phyloP scores from a whole-genome alignment of 345 rosid species.

The Camelina sativa region DNA sequence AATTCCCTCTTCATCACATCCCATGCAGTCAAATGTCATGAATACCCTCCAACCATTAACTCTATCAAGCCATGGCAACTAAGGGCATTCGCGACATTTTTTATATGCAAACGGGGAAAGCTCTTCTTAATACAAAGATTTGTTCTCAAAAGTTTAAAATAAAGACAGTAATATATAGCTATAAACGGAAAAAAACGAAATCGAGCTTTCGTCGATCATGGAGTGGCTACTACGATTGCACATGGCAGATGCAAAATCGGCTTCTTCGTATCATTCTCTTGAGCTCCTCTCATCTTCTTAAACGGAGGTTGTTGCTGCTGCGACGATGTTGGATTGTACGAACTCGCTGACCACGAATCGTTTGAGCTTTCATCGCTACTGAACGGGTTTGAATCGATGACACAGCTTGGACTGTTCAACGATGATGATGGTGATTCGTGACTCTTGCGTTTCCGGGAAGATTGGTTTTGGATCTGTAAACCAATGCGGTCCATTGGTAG shows the following conservation, averaged over 20 bases:
- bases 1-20: constrained; percentile 27
- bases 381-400: constrained; percentile 58
- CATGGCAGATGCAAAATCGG: constrained; percentile 36
- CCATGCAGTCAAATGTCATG: constrained; percentile 50
- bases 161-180: constrained; percentile 1
- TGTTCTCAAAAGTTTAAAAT: constrained; percentile 5
- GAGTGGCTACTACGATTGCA: constrained; percentile 45
- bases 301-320: constrained; percentile 46
- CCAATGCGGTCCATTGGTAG: constrained; percentile 34
- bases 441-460: constrained; percentile 61
- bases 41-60: constrained; percentile 37
- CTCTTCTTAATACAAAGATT: constrained; percentile 22
- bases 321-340: constrained; percentile 38
- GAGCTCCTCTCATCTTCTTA: constrained; percentile 63
- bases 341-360: constrained; percentile 55
- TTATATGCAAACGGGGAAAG: constrained; percentile 41
- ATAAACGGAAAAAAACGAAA: constrained; percentile 22
- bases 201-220: constrained; percentile 16
- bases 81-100: constrained; percentile 51
- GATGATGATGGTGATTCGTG: constrained; percentile 40
- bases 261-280: constrained; percentile 46
- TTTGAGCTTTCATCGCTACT: constrained; percentile 54
- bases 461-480: constrained; percentile 1
- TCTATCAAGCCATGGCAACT: constrained; percentile 10
- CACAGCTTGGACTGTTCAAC: constrained; percentile 64